phyloP scores from a whole-genome alignment of 768 basidiomycete genomes.

The Amanita subjunquillea region DNA sequence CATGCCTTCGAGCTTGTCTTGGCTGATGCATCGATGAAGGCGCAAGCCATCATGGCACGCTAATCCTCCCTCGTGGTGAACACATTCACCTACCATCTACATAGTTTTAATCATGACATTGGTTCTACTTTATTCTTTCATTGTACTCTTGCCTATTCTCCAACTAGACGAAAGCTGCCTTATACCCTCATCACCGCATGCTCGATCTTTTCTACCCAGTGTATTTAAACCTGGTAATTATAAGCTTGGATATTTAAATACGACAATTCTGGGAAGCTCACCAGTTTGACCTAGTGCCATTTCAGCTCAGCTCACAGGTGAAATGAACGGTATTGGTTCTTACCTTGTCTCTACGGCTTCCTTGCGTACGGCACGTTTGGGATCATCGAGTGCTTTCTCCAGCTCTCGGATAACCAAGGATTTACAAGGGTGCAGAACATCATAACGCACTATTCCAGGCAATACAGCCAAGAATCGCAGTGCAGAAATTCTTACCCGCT shows the following conservation, averaged over 20 bases:
- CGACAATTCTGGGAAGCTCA: constrained; percentile 13
- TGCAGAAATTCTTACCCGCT: constrained; percentile 73
- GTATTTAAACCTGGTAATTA: constrained; percentile 44
- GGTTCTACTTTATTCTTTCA: constrained; percentile 10
- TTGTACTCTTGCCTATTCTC: constrained; percentile 5
- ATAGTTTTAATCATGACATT: constrained; percentile 3
- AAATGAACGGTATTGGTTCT: constrained; percentile 6
- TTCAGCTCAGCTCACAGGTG: background rate
- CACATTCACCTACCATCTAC: constrained; percentile 10
- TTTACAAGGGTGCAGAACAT: constrained; percentile 76
- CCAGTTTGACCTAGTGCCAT: constrained; percentile 35
- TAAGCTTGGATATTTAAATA: constrained; percentile 13
- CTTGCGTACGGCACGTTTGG: constrained; percentile 71
- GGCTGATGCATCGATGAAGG: constrained; percentile 63
- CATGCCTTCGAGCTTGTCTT: constrained; percentile 66
- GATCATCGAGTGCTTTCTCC: constrained; percentile 75
- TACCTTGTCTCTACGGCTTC: constrained; percentile 79
- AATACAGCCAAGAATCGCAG: constrained; percentile 65
- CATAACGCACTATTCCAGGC: constrained; percentile 72
- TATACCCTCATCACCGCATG: constrained; percentile 8
- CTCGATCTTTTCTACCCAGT: constrained; percentile 27
- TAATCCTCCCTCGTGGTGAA: constrained; percentile 18
- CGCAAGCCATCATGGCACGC: constrained; percentile 74
- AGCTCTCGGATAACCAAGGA: constrained; percentile 63
- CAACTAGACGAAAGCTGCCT: constrained; percentile 18